Conservation (phyloP, 306 rosid species). For the Quercus engelmannii region DNA sequence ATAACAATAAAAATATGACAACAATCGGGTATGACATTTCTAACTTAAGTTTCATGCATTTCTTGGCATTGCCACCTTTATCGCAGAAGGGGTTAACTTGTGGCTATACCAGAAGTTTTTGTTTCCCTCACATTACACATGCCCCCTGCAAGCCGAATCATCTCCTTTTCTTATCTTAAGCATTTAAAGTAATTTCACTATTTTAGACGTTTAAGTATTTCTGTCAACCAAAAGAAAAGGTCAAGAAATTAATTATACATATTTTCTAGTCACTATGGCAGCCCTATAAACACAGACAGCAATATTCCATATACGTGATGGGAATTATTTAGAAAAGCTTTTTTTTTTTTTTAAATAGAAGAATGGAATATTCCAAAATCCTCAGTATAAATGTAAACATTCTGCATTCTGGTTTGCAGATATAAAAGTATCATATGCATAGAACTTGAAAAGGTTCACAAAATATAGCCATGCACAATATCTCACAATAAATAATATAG, state of each 20-base stretch:
- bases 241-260: background rate
- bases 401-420: background rate
- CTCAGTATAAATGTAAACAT: background rate
- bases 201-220: background rate
- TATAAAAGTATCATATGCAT: background rate
- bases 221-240: background rate
- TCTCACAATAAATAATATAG: too few relatives aligned
- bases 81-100: background rate
- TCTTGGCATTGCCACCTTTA: background rate
- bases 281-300: background rate
- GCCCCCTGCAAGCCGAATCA: background rate
- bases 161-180: background rate
- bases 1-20: background rate
- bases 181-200: background rate
- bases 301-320: background rate
- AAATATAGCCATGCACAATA: background rate
- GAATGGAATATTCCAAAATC: background rate
- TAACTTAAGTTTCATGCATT: background rate
- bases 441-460: background rate
- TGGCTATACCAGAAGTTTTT: background rate
- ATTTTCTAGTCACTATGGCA: background rate
- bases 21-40: background rate
- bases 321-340: background rate
- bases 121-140: background rate
- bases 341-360: background rate